Evolutionary conservation across 2,329 filamentous ascomycete species (phyloP), one percentile per base, ranked within the genome.

Genomic region (Coniella vitis): DNA sequence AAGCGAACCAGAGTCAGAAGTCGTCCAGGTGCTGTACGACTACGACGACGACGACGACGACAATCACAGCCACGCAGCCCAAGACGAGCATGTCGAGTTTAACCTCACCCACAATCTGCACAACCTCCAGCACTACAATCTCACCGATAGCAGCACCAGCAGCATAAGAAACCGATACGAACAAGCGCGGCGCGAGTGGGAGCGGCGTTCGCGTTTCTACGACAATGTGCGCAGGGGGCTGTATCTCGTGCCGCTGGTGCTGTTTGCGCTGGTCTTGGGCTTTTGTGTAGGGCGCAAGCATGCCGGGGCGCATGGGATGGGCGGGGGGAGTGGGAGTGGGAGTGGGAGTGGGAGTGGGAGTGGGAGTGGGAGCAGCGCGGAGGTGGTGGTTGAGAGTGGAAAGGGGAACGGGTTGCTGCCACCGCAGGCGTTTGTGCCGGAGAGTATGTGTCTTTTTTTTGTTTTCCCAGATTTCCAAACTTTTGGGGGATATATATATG

Each of bases 351-450:
- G n/a, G 14, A 10, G 25, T 5, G 25, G 25, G 25, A 5, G 25
- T 29, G 7, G 17, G 16, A 12, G 12, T 7, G n/a, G 40, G 9
- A 9, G 7, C 7, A 19, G 16, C 12, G n/a, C 10, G n/a, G 12
- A 12, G n/a, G 35, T 13, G 12, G n/a, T 12, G 25, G 25, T 5
- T 5, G 25, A 10, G 5, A 10, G 5, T 5, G n/a, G 20, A 12
- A 29, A 25, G n/a, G 29, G 12, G 5, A 31, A 37, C 14, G 43
- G 39, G 4, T 16, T 47, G 13, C 31, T 51, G 20, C 19, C 47
- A 10, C 38, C 47, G 7, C 31, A 36, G 39, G 47, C 47, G 2
- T 53, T 53, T 19, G 39, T 53, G 9, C 43, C 44, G 13, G 51
- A 51, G 13, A 47, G 51, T 51, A 40, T 22, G 47, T 53, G n/a